phyloP scores from a whole-genome alignment of 2,329 filamentous ascomycete species.

The Stagonosporopsis vannaccii region DNA sequence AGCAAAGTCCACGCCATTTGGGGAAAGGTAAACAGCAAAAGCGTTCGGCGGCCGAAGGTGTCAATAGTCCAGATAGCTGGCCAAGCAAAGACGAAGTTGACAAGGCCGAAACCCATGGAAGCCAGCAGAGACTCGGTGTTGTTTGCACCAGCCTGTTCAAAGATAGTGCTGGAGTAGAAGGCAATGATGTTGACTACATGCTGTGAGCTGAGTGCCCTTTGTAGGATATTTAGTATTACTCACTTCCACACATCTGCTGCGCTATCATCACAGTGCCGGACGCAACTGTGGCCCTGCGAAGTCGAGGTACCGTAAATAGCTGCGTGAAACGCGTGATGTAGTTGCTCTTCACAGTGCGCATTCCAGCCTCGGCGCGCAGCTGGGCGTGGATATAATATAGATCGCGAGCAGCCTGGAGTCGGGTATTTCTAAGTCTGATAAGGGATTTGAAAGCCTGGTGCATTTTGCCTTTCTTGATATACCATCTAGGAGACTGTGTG shows the following conservation, averaged over 20 bases:
- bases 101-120: conserved; percentile 63
- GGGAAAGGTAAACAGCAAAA: conserved; percentile 58
- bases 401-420: conserved; percentile 52
- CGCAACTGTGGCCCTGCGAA: conserved; percentile 74
- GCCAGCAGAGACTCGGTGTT: conserved; percentile 55
- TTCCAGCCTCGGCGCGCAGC: conserved; percentile 34
- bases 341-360: conserved; percentile 18
- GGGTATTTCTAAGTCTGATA: conserved; percentile 41
- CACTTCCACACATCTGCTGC: conserved; percentile 64
- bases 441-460: conserved; percentile 48
- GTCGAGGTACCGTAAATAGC: conserved; percentile 70
- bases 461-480: conserved; percentile 50
- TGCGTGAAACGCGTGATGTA: conserved; percentile 56
- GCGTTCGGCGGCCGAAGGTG: conserved; percentile 56
- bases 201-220: not conserved
- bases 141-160: conserved; percentile 53
- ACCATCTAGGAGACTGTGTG: conserved; percentile 15
- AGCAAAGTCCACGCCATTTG: conserved; percentile 59
- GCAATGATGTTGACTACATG: conserved; percentile 53
- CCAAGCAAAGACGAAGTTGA: conserved; percentile 65
- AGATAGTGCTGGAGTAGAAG: conserved; percentile 59
- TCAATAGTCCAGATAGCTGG: conserved; percentile 67
- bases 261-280: conserved; percentile 78
- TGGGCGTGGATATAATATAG: conserved; percentile 53
- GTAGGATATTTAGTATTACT: not conserved